Base-by-base conservation (phyloP, 176 grass and related monocot species). In the Saccharum officinarum region DNA sequence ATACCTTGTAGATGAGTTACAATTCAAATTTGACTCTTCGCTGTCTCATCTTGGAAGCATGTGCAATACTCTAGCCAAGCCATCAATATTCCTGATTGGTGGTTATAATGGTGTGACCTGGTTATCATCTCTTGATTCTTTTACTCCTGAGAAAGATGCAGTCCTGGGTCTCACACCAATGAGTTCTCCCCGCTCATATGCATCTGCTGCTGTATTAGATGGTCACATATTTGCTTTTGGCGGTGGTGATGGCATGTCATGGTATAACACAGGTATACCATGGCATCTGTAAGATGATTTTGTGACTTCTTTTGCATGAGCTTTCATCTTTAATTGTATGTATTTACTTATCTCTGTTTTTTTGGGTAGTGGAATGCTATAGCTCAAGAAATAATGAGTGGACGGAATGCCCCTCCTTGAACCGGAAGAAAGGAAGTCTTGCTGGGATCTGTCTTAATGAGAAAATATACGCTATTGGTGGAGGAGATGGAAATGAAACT, bases 381-480 rank as follows among this genome's bases (percentile, higher is more conserved):
- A 84, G 90, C 78, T 90, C 63, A 76, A 87, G 59, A 78, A 80
- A 80, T 46, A 89, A 92, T n/a, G 87, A 95, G 63, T 98, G 93
- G 93, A 87, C 63, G 11, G 64, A 47, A 75, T 98, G 96, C 83
- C 96, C 96, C 67, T 74, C 78, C 50, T 85, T 98, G 83, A 94
- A 88, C 65, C 79, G 82, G 57, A 47, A 83, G 60, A 98, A 92
- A 86, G 96, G 91, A 78, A 91, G 91, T 85, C 89, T 93, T 80
- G 93, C 87, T 80, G 91, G 91, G 81, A 84, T 80, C 66, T 89
- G 85, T 82, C 78, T 94, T 37, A 71, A 91, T 63, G 81, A 75
- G 2, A 95, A 95, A 89, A 95, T 98, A 78, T 98, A 90, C 65
- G 91, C 91, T 69, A 94, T 98, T 83, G 96, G 96, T 44, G 96